A percentile compares a stretch with the other conserved stretches of the same genome.
phyloP scores from a whole-genome alignment of 805 yeast genomes.

The Starmerella roubikii region DNA sequence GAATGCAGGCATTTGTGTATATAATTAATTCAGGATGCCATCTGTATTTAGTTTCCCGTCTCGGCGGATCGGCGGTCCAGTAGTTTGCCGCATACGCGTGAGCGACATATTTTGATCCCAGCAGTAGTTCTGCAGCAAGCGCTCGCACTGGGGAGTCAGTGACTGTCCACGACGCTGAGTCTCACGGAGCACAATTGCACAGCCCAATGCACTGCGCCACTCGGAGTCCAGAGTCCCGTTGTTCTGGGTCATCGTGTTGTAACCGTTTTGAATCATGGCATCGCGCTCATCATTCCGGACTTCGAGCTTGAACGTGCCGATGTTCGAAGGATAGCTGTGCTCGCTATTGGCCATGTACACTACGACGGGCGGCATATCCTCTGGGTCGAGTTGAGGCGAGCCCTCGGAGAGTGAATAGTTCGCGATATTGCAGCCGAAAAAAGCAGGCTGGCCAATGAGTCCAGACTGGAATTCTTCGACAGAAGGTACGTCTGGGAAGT shows the following conservation, averaged over 20 bases:
- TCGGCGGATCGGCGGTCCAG: too few species aligned
- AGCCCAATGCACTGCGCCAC: conserved; percentile 66
- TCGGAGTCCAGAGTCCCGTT: conserved; percentile 56
- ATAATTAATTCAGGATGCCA: too few species aligned
- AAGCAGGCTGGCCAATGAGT: conserved; percentile 39
- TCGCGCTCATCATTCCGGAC: conserved; percentile 43
- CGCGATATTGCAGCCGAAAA: conserved; percentile 58
- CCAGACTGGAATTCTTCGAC: conserved; percentile 39
- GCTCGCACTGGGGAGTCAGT: conserved; percentile 58
- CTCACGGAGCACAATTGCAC: conserved; percentile 73
- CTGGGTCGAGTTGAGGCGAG: not conserved
- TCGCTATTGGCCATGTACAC: conserved; percentile 58
- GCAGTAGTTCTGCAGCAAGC: conserved; percentile 64
- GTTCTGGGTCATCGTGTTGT: conserved; percentile 46
- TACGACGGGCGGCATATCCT: conserved; percentile 44
- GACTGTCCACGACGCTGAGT: conserved; percentile 53
- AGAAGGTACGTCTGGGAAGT: conserved; percentile 16
- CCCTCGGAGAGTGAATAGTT: conserved; percentile 30
- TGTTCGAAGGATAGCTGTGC: conserved; percentile 44
- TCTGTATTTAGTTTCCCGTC: too few species aligned
- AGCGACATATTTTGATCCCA: conserved; percentile 74
- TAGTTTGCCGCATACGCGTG: too few species aligned
- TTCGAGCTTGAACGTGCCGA: conserved; percentile 49
- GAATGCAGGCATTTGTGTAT: too few species aligned
- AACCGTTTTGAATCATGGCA: conserved; percentile 53